Evolutionary conservation across 805 yeast genomes (phyloP).

Genomic region (Kuraishia hungarica): DNA sequence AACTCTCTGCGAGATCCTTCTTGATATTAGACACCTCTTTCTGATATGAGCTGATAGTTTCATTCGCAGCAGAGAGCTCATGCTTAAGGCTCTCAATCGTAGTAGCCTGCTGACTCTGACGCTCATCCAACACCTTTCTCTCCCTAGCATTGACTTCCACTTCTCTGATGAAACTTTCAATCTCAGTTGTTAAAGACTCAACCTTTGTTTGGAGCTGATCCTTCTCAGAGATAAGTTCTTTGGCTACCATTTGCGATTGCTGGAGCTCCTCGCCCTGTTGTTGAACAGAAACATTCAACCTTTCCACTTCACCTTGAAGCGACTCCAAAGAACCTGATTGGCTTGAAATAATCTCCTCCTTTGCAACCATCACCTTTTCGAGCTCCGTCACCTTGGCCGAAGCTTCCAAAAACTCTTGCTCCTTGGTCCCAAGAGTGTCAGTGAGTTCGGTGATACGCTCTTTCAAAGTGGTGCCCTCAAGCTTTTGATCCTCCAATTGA

Average conservation of each 20-base stretch:
- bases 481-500: background rate
- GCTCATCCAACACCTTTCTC: background rate
- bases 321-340: background rate
- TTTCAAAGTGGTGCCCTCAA: background rate
- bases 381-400: background rate
- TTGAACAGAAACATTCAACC: background rate
- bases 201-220: background rate
- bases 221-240: background rate
- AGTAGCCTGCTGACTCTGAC: conserved; percentile 1
- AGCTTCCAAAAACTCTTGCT: background rate
- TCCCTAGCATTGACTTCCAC: background rate
- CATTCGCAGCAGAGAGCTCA: background rate
- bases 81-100: background rate
- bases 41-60: background rate
- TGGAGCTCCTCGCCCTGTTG: background rate
- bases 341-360: background rate
- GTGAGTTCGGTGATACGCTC: background rate
- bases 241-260: background rate
- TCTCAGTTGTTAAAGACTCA: background rate
- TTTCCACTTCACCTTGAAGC: background rate
- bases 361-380: background rate
- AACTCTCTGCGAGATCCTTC: background rate
- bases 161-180: background rate
- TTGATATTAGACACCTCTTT: background rate
- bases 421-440: background rate